Evolutionary conservation across 768 basidiomycete species (phyloP), one percentile per base, ranked within the genome.

Genomic region (Gymnopilus junonius): DNA sequence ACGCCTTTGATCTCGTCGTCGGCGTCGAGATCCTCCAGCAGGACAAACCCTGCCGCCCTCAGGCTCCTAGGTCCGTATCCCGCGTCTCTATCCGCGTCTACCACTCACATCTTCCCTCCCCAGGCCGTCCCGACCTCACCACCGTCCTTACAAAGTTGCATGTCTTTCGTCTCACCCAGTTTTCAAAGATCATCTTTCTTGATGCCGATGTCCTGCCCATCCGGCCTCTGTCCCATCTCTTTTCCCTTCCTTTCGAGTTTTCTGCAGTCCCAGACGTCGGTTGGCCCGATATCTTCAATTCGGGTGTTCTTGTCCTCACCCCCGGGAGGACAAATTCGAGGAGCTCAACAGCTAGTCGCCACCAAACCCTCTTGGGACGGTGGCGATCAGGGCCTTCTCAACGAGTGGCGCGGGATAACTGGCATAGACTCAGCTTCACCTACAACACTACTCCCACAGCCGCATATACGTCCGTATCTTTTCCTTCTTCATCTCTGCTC

Each of bases 281-380:
- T 68, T 99, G 97, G 97, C 97, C 97, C 40, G 97, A 99, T 77
- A 96, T 97, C 64, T 99, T 99, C 82, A 99, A 99, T 75, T 97
- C 96, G 23, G 97, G 97, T 39, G 89, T 99, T 48, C 84, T 99
- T 77, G 95, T 99, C 55, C 76, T 95, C 37, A 83, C 86, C 57
- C 95, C 95, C 1, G 87, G 88, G 84, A 92, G 68, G 87, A 89
- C 65, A 95, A 95, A 71, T 99, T 97, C 74, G 79, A 83, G 7
- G 83, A 91, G 55, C 80, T 99, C 61, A 83, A 82, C 77, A 83
- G 15, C 82, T 97, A 60, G 81, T 95, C 64, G 86, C 87, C 64
- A 77, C 86, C 17, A 91, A 90, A 69, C 97, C 95, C 15, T 91
- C 89, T 46, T 98, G 96, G 91, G 97, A 98, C 71, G 97, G 97